phyloP scores from a whole-genome alignment of 192 early-diverging fungal species.

The Coemansia sp. region DNA sequence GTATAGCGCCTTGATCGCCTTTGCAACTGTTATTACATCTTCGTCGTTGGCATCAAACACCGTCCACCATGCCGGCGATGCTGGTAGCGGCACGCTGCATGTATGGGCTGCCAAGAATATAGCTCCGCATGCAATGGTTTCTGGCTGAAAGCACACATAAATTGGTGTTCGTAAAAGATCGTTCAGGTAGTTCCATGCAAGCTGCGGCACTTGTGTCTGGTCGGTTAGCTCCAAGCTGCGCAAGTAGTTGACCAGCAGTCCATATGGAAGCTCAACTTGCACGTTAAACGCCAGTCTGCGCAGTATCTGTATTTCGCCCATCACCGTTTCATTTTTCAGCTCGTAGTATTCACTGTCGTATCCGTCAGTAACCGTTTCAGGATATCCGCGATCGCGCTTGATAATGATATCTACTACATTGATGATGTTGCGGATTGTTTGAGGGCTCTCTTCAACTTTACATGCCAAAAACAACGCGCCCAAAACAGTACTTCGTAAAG shows the following conservation, averaged over 20 bases:
- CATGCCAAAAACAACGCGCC: slow-evolving; percentile 73
- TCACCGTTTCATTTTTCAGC: slow-evolving; percentile 74
- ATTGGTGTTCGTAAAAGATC: slow-evolving; percentile 63
- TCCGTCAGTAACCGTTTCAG: slow-evolving; percentile 57
- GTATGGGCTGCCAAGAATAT: slow-evolving; percentile 79
- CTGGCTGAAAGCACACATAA: slow-evolving; percentile 51
- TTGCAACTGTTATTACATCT: slow-evolving; percentile 63
- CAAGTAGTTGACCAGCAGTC: slow-evolving; percentile 91
- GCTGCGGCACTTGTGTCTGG: slow-evolving; percentile 73
- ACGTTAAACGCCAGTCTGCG: slow-evolving; percentile 90
- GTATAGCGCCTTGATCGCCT: slow-evolving; percentile 63
- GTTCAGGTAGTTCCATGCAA: slow-evolving; percentile 93
- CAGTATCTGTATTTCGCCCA: slow-evolving; percentile 86
- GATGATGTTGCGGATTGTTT: slow-evolving; percentile 76
- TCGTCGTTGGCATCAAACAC: slow-evolving; percentile 73
- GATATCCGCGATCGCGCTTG: slow-evolving; percentile 55
- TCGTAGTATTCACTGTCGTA: slow-evolving; percentile 68
- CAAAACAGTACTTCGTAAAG: slow-evolving; percentile 65
- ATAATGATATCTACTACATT: slow-evolving; percentile 75
- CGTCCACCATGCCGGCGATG: slow-evolving; percentile 78
- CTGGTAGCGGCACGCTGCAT: slow-evolving; percentile 65
- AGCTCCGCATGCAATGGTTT: slow-evolving; percentile 77
- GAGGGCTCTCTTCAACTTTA: slow-evolving; percentile 80
- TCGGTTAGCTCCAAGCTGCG: slow-evolving; percentile 73
- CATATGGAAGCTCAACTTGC: slow-evolving; percentile 95